Base-by-base conservation (phyloP, 1,139 yeast species). In the Geotrichum klebahnii region DNA sequence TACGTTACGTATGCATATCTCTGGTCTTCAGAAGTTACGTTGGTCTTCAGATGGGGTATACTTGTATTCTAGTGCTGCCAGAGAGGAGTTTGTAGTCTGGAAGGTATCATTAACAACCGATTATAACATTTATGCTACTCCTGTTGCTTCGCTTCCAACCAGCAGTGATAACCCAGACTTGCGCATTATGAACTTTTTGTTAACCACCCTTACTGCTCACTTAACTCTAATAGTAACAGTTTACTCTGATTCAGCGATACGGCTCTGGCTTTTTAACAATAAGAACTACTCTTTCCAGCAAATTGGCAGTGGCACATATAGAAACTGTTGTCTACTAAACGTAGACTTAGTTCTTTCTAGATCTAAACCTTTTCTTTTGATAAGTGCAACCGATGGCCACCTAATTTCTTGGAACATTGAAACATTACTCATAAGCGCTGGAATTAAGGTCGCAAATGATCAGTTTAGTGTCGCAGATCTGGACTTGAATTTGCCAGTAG, bases 11-110 rank as follows among this genome's bases (percentile, higher is more conserved):
- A 79, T 80, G 53, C 98, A 92, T 65, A 83, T 88, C 2, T 87
- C 97, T 1, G 97, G 97, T 0, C 68, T 92, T 49, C 97, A 90
- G 63, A 76, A 78, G 44, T 74, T 86, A 14, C 80, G 78, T 53
- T 85, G 90, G 67, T 69, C 87, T 23, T 53, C 59, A 0, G 67
- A 75, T 9, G 68, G 74, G 33, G 64, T 74, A 5, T 80, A 75
- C 32, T 70, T 89, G 55, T 68, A 81, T 19, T 76, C 85, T 2
- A 81, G 92, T 1, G 92, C 95, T 9, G 97, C 96, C 0, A 79
- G 94, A 61, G 98, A 92, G 65, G 98, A 92, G 67, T 76, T 92
- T 46, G 77, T 78, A 54, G 69, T 88, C 6, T 92, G 98, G 98
- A 77, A 77, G 54, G 61, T 86, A 2, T 59, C 49, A 4, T n/a